Percentiles rank a stretch among this genome's conserved stretches.
These are phyloP conservation scores for Asterionellopsis glacialis DNA, from an alignment of 108 stramenopile species.

Conservation along the genomic window DNA sequence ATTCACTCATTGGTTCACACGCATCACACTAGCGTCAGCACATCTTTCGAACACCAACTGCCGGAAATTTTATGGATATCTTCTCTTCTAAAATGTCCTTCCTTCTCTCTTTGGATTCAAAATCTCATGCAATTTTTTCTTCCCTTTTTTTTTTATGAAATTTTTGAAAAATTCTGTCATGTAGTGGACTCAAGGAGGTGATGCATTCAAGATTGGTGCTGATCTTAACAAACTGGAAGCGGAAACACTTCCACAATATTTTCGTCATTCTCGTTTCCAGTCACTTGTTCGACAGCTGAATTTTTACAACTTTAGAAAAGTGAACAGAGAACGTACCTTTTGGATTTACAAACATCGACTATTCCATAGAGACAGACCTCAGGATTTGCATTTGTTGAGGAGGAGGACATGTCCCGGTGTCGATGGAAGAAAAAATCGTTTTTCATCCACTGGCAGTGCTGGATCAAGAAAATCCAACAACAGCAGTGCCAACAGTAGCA, in stretches of 20 bases:
- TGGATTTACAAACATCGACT: conserved; percentile 94
- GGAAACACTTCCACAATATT: conserved; percentile 83
- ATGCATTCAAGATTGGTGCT: conserved; percentile 80
- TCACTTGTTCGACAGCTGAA: conserved; percentile 92
- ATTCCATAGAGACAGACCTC: conserved; percentile 88
- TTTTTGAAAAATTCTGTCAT: neutral
- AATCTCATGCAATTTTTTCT: conserved; percentile 2
- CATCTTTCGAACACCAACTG: no score
- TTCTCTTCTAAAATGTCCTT: neutral
- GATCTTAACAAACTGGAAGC: conserved; percentile 70
- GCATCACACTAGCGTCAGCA: no score
- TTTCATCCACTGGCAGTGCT: conserved; percentile 26
- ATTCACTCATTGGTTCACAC: neutral
- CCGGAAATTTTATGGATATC: no score
- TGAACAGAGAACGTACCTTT: conserved; percentile 87
- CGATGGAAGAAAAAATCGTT: conserved; percentile 77
- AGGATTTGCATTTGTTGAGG: conserved; percentile 81
- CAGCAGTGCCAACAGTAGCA: conserved; percentile 14
- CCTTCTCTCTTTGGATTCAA: conserved; percentile 10
- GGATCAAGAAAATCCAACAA: conserved; percentile 17
- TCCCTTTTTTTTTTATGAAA: conserved; percentile 11
- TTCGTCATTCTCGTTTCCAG: conserved; percentile 94
- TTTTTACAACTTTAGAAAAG: conserved; percentile 84
- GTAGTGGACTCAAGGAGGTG: conserved; percentile 80
- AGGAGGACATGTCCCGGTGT: conserved; percentile 83